Evolutionary conservation across 2,329 filamentous ascomycete genomes (phyloP), one percentile per base, ranked within the genome.

Genomic region (Ophiostoma perfectum): DNA sequence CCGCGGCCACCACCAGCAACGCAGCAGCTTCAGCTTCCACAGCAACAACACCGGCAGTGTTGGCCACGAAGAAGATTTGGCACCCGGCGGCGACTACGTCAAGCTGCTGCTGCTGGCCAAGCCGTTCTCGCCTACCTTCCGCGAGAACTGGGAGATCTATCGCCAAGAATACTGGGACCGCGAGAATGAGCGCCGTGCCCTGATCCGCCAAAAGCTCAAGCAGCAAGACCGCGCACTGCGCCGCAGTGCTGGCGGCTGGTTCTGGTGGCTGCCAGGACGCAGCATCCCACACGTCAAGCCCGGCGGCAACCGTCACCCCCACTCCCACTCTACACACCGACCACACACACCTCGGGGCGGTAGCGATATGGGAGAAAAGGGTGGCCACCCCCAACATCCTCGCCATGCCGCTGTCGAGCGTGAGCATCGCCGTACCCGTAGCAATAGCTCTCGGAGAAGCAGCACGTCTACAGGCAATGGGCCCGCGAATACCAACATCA

Each of bases 111-210:
- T 99, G 7, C 85, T 97, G 11, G 92, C 95, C 0, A 99, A 99
- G 76, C 93, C 93, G 0, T 99, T 99, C 75, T 96, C 92, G 5
- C 90, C 95, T 0, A 92, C 92, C 64, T 99, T 99, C 75, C 86
- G 95, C 27, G 93, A 98, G 77, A 96, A 97, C 72, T 99, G 95
- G 95, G 95, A 99, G 75, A 83, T 94, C 16, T 99, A 96, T 78
- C 86, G 95, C 67, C 88, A 90, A 45, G 93, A 97, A 70, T 99
- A 97, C 79, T 99, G 95, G 95, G 94, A 97, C 74, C 89, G 89
- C 70, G 95, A 99, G 78, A 99, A 99, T 75, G 92, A 96, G 77
- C 88, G 94, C 2, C 88, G 95, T 12, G 86, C 89, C 2, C 80
- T 90, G 69, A 81, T 97, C 38, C 85, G 92, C 58, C 76, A 83